A percentile compares a stretch with the other conserved stretches of the same genome.
These are phyloP conservation scores for Nigrograna mackinnonii DNA, from an alignment of 2,329 filamentous ascomycete species.

Conservation along the genomic window DNA sequence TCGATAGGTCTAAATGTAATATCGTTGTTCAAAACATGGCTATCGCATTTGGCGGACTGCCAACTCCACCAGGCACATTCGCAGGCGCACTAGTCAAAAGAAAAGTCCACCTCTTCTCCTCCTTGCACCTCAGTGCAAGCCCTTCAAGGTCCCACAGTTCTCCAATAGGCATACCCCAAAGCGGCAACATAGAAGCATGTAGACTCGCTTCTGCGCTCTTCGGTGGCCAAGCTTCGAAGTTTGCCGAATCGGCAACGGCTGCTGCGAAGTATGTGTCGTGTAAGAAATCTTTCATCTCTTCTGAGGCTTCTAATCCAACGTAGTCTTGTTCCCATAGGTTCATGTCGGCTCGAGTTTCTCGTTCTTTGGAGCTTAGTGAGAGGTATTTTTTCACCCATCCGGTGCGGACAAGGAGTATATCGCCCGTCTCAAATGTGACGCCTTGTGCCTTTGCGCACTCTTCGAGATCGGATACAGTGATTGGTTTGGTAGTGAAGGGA, in stretches of 20 bases:
- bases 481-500: slow-evolving; percentile 20
- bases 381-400: slow-evolving; percentile 23
- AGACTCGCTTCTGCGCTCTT: slow-evolving; percentile 16
- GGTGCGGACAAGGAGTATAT: slow-evolving; percentile 33
- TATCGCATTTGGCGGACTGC: slow-evolving; percentile 31
- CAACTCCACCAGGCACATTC: slow-evolving; percentile 29
- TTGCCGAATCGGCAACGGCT: slow-evolving; percentile 35
- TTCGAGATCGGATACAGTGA: slow-evolving; percentile 20
- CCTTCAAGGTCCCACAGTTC: slow-evolving; percentile 40
- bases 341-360: slow-evolving; percentile 12
- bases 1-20: neutral
- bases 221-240: slow-evolving; percentile 35
- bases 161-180: slow-evolving; percentile 38
- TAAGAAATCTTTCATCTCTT: slow-evolving; percentile 76
- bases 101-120: slow-evolving; percentile 45
- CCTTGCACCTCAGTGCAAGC: slow-evolving; percentile 29
- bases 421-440: slow-evolving; percentile 24
- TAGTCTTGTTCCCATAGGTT: slow-evolving; percentile 11
- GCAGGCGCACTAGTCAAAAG: slow-evolving; percentile 60
- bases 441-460: slow-evolving; percentile 19
- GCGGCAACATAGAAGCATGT: slow-evolving; percentile 23
- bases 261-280: slow-evolving; percentile 58
- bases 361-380: slow-evolving; percentile 9
- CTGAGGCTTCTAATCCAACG: slow-evolving; percentile 74
- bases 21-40: slow-evolving; percentile 17